Conservation (phyloP, 495 filamentous ascomycete genomes). For the Cryomyces minteri region DNA sequence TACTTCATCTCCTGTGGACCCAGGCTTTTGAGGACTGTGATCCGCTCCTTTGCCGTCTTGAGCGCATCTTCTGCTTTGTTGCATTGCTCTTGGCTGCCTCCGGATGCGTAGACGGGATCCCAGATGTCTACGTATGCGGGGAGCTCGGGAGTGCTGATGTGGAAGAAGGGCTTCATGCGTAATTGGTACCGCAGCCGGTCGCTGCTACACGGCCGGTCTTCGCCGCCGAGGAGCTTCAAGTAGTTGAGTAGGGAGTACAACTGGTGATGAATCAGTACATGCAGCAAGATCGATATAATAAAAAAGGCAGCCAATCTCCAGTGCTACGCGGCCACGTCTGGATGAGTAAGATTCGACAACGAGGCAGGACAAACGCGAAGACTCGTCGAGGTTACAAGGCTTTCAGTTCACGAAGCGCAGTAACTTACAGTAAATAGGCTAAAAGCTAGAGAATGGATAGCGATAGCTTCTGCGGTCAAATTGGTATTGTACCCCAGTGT, state of each 20-base stretch:
- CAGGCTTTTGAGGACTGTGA: conserved; percentile 13
- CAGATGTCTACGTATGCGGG: conserved; percentile 28
- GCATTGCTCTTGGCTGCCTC: not conserved
- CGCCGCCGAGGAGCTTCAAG: conserved; percentile 35
- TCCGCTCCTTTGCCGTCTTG: conserved; percentile 11
- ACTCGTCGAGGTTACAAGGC: not conserved
- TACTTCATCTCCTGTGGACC: conserved; percentile 9
- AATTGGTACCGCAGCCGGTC: conserved; percentile 62
- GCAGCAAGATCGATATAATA: too few species aligned
- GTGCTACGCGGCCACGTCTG: not conserved
- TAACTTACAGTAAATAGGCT: not conserved
- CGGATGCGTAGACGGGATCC: not conserved
- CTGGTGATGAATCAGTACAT: conserved; percentile 10
- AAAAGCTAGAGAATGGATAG: not conserved
- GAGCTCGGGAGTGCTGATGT: conserved; percentile 51
- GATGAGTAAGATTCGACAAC: not conserved
- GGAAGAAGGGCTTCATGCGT: conserved; percentile 75
- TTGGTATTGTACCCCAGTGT: not conserved
- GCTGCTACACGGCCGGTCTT: conserved; percentile 48
- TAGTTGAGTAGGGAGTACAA: conserved; percentile 51
- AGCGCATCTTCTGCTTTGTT: conserved; percentile 3
- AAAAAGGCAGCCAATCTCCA: not conserved
- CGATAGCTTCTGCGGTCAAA: not conserved
- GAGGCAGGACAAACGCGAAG: not conserved
- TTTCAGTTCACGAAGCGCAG: not conserved